Conservation (phyloP, 192 early-diverging fungal genomes). For the Umbelopsis sp. region DNA sequence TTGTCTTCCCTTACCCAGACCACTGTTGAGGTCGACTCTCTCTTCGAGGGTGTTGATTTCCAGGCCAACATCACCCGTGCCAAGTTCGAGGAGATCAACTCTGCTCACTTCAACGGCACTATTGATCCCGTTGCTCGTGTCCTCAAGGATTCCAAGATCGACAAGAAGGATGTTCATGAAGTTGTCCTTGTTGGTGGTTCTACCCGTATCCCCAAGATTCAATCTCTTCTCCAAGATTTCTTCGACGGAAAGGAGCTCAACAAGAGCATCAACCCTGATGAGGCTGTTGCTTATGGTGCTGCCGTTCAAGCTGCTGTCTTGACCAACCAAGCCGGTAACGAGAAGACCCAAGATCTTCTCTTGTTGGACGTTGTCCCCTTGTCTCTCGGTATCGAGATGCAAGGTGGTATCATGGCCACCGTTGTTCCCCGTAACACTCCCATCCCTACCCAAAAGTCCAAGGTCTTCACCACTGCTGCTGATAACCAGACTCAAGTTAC, state of each 20-base stretch:
- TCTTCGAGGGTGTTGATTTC: constrained; percentile 78
- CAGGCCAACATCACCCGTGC: constrained; percentile 76
- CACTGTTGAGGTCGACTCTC: constrained; percentile 74
- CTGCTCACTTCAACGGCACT: constrained; percentile 64
- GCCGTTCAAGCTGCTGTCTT: constrained; percentile 98
- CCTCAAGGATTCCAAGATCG: constrained; percentile 74
- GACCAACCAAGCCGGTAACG: constrained; percentile 59
- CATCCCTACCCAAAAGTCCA: constrained; percentile 82
- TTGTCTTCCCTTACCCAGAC: constrained; percentile 74
- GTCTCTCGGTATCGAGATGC: constrained; percentile 84
- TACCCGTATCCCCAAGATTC: constrained; percentile 98
- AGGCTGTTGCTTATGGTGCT: constrained; percentile 98
- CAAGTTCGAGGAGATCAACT: constrained; percentile 81
- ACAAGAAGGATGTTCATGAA: constrained; percentile 80
- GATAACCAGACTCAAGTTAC: constrained; percentile 86
- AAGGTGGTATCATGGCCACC: constrained; percentile 83
- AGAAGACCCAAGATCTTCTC: constrained; percentile 71
- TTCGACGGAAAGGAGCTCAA: constrained; percentile 99
- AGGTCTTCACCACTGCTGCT: constrained; percentile 79
- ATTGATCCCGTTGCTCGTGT: constrained; percentile 74
- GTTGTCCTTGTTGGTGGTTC: constrained; percentile 98
- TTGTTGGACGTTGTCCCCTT: constrained; percentile 85
- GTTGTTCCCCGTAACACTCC: constrained; percentile 85
- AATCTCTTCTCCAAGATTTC: constrained; percentile 88
- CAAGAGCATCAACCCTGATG: constrained; percentile 98